Conservation (phyloP, 1,284 basidiomycete species). For the Entoloma clypeatum region DNA sequence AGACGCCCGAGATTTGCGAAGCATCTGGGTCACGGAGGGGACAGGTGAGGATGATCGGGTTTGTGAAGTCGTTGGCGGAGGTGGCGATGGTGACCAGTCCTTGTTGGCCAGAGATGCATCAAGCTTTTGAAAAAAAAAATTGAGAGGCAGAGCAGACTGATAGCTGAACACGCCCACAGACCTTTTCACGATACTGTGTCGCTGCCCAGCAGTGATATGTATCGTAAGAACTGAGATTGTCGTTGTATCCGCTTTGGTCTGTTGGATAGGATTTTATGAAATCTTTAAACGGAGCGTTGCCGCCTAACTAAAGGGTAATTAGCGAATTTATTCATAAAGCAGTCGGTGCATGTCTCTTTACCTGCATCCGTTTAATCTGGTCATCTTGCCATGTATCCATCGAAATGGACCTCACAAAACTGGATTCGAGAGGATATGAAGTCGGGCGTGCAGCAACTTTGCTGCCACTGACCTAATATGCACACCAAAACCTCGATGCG, state of each 20-base stretch:
- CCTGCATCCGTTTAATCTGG: slow-evolving; percentile 89
- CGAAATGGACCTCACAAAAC: slow-evolving; percentile 88
- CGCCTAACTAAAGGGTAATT: slow-evolving; percentile 59
- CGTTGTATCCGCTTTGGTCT: slow-evolving; percentile 72
- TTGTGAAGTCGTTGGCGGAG: slow-evolving; percentile 43
- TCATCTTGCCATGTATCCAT: slow-evolving; percentile 96
- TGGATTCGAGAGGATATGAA: slow-evolving; percentile 27
- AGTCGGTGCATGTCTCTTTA: slow-evolving; percentile 28
- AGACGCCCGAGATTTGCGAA: slow-evolving; percentile 72
- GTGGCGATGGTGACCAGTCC: slow-evolving; percentile 66
- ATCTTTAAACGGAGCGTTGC: slow-evolving; percentile 75
- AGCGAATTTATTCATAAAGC: not conserved
- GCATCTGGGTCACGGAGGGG: slow-evolving; percentile 65
- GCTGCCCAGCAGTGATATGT: slow-evolving; percentile 93
- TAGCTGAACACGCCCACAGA: slow-evolving; percentile 30
- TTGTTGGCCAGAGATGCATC: slow-evolving; percentile 67
- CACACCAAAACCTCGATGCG: slow-evolving; percentile 86
- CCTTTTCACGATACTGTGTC: slow-evolving; percentile 88
- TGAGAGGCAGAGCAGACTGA: slow-evolving; percentile 3
- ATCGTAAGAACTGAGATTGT: slow-evolving; percentile 66
- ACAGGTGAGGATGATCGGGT: slow-evolving; percentile 41
- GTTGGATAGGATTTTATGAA: slow-evolving; percentile 78
- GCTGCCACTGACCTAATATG: slow-evolving; percentile 60
- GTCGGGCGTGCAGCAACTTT: slow-evolving; percentile 1
- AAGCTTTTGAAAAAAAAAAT: slow-evolving; percentile 43